Percentiles rank a stretch among this genome's conserved stretches.
Evolutionary conservation across 2,329 filamentous ascomycete species (phyloP).

Genomic region (Arthrobotrys musiformis): DNA sequence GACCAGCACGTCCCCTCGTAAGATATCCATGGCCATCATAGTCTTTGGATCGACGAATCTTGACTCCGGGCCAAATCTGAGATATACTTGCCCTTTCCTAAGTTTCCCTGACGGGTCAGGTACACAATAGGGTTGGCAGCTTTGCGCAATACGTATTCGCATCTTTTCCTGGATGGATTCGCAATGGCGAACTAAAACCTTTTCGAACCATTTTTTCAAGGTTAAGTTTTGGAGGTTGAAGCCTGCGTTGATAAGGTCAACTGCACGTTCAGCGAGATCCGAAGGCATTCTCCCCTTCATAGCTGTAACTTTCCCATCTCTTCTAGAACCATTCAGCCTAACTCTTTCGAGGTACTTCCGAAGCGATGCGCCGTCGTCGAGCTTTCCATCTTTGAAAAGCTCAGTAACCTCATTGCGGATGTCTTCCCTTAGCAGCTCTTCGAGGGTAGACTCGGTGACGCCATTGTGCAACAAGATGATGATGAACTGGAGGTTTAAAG

Average conservation of each 20-base stretch:
- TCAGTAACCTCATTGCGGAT: conserved; percentile 68
- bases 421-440: conserved; percentile 66
- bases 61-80: conserved; percentile 70
- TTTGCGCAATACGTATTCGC: conserved; percentile 71
- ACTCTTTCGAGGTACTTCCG: conserved; percentile 68
- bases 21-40: conserved; percentile 41
- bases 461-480: conserved; percentile 74
- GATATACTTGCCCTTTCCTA: conserved; percentile 73
- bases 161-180: conserved; percentile 69
- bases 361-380: conserved; percentile 67
- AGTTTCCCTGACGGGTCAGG: conserved; percentile 74
- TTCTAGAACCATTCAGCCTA: conserved; percentile 13
- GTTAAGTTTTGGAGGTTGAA: conserved; percentile 69
- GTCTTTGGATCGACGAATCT: conserved; percentile 56
- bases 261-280: neutral
- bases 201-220: conserved; percentile 66
- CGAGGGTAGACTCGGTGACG: conserved; percentile 65
- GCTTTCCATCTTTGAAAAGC: conserved; percentile 65
- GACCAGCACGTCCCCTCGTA: conserved; percentile 74
- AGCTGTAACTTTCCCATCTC: neutral
- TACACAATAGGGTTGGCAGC: conserved; percentile 74
- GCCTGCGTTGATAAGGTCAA: conserved; percentile 63
- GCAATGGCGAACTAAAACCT: conserved; percentile 68
- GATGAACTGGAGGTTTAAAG: conserved; percentile 75
- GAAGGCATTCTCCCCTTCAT: conserved; percentile 4